Evolutionary conservation across 2,329 filamentous ascomycete species (phyloP).

Genomic region (Trematosphaeria pertusa): DNA sequence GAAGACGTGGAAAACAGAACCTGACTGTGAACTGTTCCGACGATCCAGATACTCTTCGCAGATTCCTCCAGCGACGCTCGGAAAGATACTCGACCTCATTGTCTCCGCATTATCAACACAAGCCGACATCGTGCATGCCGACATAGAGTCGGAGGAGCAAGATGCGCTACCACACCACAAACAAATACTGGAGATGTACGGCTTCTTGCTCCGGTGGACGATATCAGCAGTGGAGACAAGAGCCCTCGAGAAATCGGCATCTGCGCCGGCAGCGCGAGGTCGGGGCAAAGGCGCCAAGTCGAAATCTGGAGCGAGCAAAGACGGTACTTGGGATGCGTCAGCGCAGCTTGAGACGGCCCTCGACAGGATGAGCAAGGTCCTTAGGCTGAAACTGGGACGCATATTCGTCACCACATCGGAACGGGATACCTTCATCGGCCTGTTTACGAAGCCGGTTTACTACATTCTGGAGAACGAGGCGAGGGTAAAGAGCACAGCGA

Average conservation of each 20-base stretch:
- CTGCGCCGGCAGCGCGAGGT: constrained; percentile 73
- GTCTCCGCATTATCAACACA: constrained; percentile 86
- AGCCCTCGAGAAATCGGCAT: constrained; percentile 84
- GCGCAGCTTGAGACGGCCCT: constrained; percentile 86
- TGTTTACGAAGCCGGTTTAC: constrained; percentile 93
- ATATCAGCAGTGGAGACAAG: constrained; percentile 94
- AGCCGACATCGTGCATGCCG: constrained; percentile 82
- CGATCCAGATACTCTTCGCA: constrained; percentile 79
- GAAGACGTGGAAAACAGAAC: constrained; percentile 44
- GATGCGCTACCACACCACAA: constrained; percentile 82
- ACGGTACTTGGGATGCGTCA: constrained; percentile 86
- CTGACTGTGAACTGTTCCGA: constrained; percentile 69
- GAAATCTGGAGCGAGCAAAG: constrained; percentile 66
- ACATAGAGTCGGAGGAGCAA: constrained; percentile 91
- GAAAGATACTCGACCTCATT: constrained; percentile 91
- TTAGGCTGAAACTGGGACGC: constrained; percentile 88
- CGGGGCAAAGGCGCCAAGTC: constrained; percentile 77
- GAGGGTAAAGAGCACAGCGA: constrained; percentile 83
- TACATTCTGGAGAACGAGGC: constrained; percentile 93
- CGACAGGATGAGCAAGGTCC: constrained; percentile 93
- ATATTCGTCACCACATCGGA: constrained; percentile 97
- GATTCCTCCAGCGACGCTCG: constrained; percentile 81
- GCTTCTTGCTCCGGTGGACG: constrained; percentile 93
- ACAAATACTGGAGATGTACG: constrained; percentile 89
- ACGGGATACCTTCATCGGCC: constrained; percentile 89